A percentile compares a stretch with the other conserved stretches of the same genome.
Evolutionary conservation across 228 moss, liverwort and hornwort genomes (phyloP).

Genomic region (Sphagnum magellanicum): DNA sequence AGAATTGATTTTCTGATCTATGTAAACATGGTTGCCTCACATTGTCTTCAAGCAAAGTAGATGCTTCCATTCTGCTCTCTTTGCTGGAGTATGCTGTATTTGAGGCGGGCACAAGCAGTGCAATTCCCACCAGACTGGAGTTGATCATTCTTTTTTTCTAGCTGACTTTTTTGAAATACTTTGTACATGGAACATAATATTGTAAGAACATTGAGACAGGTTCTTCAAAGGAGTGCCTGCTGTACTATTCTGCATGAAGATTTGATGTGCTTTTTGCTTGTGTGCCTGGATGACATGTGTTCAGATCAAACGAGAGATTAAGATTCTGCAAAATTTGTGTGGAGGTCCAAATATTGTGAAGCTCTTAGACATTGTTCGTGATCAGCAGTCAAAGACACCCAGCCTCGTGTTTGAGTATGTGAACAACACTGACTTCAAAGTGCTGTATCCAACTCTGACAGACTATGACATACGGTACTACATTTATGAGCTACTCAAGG

Average conservation of each 20-base stretch:
- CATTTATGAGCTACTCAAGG: constrained; percentile 77
- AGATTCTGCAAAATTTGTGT: constrained; percentile 74
- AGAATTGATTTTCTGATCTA: too few relatives aligned
- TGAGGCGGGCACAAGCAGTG: too few relatives aligned
- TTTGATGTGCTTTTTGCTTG: background rate
- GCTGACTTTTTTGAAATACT: too few relatives aligned
- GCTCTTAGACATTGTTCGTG: constrained; percentile 79
- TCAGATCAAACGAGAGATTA: constrained; percentile 77
- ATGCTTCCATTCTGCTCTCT: too few relatives aligned
- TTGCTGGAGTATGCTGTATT: too few relatives aligned
- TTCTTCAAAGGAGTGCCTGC: background rate
- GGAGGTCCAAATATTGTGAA: constrained; percentile 85
- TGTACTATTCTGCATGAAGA: background rate
- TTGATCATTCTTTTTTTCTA: too few relatives aligned
- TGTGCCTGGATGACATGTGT: background rate
- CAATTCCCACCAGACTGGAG: too few relatives aligned
- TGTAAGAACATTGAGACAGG: too few relatives aligned
- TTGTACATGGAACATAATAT: too few relatives aligned
- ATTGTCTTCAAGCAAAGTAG: too few relatives aligned
- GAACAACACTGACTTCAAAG: constrained; percentile 85
- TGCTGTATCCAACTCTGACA: constrained; percentile 73
- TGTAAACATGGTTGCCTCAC: too few relatives aligned
- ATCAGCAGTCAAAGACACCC: constrained; percentile 83
- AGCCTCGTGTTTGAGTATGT: constrained; percentile 84
- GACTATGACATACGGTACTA: constrained; percentile 83